Evolutionary conservation across 2,329 filamentous ascomycete genomes (phyloP).

Genomic region (Fusarium globosum): DNA sequence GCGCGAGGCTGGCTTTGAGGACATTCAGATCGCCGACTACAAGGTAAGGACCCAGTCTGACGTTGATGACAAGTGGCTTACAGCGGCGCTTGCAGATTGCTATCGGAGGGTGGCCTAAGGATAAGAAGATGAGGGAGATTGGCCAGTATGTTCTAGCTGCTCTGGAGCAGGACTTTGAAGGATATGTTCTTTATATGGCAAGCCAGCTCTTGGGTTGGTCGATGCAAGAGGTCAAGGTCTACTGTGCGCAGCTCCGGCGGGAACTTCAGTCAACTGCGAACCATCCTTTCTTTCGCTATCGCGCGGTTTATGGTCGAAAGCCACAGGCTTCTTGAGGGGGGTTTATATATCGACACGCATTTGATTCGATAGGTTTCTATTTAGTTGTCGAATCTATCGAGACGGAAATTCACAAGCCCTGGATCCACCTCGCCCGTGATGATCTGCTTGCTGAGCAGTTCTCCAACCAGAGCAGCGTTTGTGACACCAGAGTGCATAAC

Average conservation of each 20-base stretch:
- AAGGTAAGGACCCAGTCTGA: not conserved
- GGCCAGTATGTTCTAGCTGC: not conserved
- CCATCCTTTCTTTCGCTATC: slow-evolving; percentile 10
- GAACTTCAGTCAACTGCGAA: not conserved
- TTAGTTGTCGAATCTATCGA: not conserved
- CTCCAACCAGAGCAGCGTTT: slow-evolving; percentile 28
- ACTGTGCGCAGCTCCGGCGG: not conserved
- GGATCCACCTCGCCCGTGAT: not conserved
- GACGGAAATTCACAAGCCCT: not conserved
- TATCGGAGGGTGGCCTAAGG: not conserved
- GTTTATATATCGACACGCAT: fast-evolving
- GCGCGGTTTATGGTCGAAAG: not conserved
- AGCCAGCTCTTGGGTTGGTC: slow-evolving; percentile 8
- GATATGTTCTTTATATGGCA: slow-evolving; percentile 4
- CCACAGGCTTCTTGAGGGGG: not conserved
- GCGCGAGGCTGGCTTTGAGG: slow-evolving; percentile 1
- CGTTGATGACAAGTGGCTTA: not conserved
- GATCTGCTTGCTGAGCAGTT: slow-evolving; percentile 24
- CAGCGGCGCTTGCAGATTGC: not conserved
- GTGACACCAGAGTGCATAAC: slow-evolving; percentile 36
- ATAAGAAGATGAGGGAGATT: not conserved
- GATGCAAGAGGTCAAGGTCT: not conserved
- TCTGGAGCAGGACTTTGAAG: slow-evolving; percentile 2
- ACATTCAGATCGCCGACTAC: not conserved
- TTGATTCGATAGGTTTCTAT: fast-evolving